Percentiles rank a stretch among this genome's conserved stretches.
Conservation (phyloP, 176 grass and related monocot species). For the Miscanthus lutarioriparius region DNA sequence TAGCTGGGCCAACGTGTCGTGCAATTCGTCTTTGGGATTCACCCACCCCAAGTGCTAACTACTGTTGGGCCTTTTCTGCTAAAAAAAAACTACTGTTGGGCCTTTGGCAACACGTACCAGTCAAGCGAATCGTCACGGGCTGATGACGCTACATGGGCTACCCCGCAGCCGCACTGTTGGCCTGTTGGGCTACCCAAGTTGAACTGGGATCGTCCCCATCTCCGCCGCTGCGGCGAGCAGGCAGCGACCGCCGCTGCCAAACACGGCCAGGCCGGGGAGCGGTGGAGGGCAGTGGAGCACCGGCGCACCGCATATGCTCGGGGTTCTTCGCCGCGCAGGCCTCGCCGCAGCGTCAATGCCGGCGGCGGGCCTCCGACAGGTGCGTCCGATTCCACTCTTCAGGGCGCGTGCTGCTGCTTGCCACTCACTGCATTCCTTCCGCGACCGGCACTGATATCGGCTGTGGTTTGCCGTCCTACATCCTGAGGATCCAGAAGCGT, state of each 20-base stretch:
- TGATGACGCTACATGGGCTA: not conserved
- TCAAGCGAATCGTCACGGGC: not conserved
- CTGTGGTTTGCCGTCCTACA: not conserved
- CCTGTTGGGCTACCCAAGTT: not conserved
- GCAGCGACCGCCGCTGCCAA: not conserved
- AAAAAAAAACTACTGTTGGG: too few species aligned
- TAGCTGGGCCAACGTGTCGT: too few species aligned
- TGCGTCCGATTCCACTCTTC: not conserved
- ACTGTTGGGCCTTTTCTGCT: too few species aligned
- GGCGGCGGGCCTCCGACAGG: conserved; percentile 20
- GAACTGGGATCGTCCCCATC: not conserved
- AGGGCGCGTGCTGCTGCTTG: not conserved
- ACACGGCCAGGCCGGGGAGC: not conserved
- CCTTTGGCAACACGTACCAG: not conserved
- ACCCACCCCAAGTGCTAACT: too few species aligned
- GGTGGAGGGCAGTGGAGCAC: not conserved
- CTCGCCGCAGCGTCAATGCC: not conserved
- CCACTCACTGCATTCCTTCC: not conserved
- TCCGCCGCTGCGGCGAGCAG: not conserved
- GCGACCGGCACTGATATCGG: not conserved
- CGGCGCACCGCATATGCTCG: conserved; percentile 10
- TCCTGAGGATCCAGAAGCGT: not conserved
- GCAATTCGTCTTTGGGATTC: too few species aligned
- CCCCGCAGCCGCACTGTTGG: not conserved
- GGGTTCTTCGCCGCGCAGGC: conserved; percentile 28